Percentiles rank a stretch among this genome's conserved stretches.
Evolutionary conservation across 2,329 filamentous ascomycete species (phyloP).

Genomic region (Fusarium xylarioides): DNA sequence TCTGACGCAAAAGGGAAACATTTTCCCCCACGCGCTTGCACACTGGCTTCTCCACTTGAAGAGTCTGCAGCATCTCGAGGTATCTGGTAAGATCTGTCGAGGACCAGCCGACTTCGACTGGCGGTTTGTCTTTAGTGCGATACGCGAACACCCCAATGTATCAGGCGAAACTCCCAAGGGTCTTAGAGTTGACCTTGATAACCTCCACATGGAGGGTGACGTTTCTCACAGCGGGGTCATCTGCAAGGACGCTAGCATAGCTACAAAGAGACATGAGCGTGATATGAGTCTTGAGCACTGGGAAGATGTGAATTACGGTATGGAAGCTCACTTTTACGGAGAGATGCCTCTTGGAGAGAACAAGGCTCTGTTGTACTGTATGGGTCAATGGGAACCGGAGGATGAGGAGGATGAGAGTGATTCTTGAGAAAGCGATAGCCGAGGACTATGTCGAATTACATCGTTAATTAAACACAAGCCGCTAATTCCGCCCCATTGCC

Average conservation of each 20-base stretch:
- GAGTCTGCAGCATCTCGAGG: background rate
- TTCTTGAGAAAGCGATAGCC: too few species aligned
- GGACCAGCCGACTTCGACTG: background rate
- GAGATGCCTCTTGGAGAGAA: background rate
- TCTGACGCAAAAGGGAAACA: background rate
- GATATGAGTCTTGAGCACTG: background rate
- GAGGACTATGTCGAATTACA: rapidly evolving
- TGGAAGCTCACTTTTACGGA: background rate
- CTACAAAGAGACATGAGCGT: background rate
- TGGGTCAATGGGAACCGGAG: background rate
- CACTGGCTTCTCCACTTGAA: background rate
- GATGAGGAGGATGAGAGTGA: background rate
- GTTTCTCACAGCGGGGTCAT: background rate
- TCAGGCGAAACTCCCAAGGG: background rate
- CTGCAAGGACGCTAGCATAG: background rate
- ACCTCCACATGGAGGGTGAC: rapidly evolving
- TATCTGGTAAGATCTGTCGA: background rate
- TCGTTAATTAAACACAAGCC: background rate
- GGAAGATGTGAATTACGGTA: background rate
- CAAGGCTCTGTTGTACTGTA: background rate
- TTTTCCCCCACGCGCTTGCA: background rate
- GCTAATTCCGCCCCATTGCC: background rate
- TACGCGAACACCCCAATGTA: background rate
- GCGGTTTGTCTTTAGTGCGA: background rate
- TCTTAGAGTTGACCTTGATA: background rate